phyloP scores from a whole-genome alignment of 2,329 filamentous ascomycete genomes.

The Exophiala oligosperma region DNA sequence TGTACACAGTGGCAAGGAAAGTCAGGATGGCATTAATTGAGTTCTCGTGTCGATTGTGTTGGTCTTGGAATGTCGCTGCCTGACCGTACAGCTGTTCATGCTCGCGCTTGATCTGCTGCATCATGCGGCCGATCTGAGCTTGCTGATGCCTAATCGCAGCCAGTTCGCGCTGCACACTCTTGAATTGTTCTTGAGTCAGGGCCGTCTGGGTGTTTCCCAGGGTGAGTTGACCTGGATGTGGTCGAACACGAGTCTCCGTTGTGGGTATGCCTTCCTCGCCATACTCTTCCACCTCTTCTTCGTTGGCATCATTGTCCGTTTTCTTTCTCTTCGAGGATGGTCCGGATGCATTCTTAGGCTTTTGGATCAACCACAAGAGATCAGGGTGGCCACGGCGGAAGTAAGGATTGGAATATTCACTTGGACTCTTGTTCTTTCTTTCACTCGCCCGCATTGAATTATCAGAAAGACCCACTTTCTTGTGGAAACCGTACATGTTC shows the following conservation, averaged over 20 bases:
- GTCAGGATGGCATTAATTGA: conserved; percentile 99
- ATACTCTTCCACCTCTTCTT: conserved; percentile 65
- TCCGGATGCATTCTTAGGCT: conserved; percentile 72
- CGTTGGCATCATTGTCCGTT: conserved; percentile 61
- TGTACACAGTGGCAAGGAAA: conserved; percentile 94
- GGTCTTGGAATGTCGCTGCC: conserved; percentile 81
- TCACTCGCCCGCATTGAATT: conserved; percentile 98
- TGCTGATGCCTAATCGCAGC: conserved; percentile 83
- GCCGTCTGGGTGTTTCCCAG: conserved; percentile 37
- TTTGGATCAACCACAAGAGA: conserved; percentile 92
- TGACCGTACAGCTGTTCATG: conserved; percentile 87
- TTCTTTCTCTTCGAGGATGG: conserved; percentile 53
- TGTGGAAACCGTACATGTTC: conserved; percentile 66
- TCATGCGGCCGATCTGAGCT: conserved; percentile 77
- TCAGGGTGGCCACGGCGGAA: conserved; percentile 93
- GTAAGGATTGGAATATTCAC: conserved; percentile 96
- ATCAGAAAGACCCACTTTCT: conserved; percentile 83
- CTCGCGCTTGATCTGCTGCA: conserved; percentile 76
- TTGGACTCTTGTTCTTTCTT: conserved; percentile 94
- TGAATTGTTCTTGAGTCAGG: conserved; percentile 70
- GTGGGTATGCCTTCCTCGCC: conserved; percentile 40
- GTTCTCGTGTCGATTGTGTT: conserved; percentile 95
- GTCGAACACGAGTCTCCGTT: conserved; percentile 34
- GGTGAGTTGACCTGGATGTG: conserved; percentile 44
- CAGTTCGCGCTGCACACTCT: conserved; percentile 75